Evolutionary conservation across 495 filamentous ascomycete species (phyloP), one percentile per base, ranked within the genome.

Genomic region (Penicillium paxilli): DNA sequence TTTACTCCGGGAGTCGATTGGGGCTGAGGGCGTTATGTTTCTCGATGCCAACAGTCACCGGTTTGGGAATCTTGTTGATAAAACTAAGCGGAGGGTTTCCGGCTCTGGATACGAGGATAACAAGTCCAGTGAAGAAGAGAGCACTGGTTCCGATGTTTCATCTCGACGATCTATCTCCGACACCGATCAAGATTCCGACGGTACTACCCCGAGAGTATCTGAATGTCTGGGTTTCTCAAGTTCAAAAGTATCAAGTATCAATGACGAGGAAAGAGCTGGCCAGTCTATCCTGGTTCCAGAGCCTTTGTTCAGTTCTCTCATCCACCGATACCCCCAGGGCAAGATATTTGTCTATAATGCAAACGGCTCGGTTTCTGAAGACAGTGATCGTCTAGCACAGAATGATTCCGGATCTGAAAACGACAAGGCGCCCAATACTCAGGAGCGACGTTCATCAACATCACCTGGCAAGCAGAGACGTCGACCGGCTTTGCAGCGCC

Each of bases 281-380:
- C 63, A 62, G 5, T 57, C 67, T 33, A 64, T 84, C 2, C 21
- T 45, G 21, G 51, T 66, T 0, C 49, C 41, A 9, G 58, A 66
- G 24, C 5, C 41, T 0, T 32, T 69, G 6, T 56, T 69, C 0
- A 62, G 14, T 7, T 24, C 56, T 2, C 53, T 66, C 3, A 57
- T 87, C 2, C 71, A 74, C 5, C 70, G 76, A n/a, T 85, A 87
- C 59, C 81, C 82, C 5, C 70, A 74, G 25, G 85, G 85, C 0
- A 78, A 80, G 52, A 73, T 88, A 11, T 87, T 83, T 71, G 78
- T 74, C 28, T 83, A 80, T 57, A 78, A 85, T 41, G 69, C 65
- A 1, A 67, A 72, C 23, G 54, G 62, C 8, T 45, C 44, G 1
- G 49, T 72, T 19, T 68, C 65, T 0, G 65, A 68, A 6, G 58